Base-by-base conservation (phyloP, 2,329 filamentous ascomycete species). In the Cytospora chrysosperma region DNA sequence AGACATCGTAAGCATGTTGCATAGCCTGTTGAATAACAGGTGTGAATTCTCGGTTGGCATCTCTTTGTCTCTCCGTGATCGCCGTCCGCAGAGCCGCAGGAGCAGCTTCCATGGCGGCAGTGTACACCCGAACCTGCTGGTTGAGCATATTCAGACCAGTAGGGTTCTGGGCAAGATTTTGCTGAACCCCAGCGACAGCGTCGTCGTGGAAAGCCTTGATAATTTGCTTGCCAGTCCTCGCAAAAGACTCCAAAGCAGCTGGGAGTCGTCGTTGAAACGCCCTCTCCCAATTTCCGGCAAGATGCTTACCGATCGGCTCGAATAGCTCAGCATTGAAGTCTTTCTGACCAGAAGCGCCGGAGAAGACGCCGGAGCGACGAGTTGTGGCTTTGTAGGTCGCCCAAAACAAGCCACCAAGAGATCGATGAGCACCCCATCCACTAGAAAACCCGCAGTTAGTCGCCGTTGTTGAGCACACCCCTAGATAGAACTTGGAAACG, bases 11-110 rank as follows among this genome's bases (percentile, higher is more conserved):
- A 0, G 76, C 79, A 2, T 71, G 64, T 2, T 67, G 65, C 80
- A 88, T 85, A 34, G 71, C 72, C 1, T 67, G 51, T 4, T 73
- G 70, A 59, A 88, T 79, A 2, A 75, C 74, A 0, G 82, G 83
- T 0, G 76, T 77, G 62, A 87, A 85, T 37, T 81, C 74, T 4
- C 85, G 80, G 68, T 80, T 87, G 19, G 81, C 79, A 4, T 84
- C 79, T 30, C 81, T 78, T 68, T 86, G 83, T 4, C 74, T 65
- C 6, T 75, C 72, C 0, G 74, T 81, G 67, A 86, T 78, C 2
- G 67, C 67, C 1, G 68, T 68, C 0, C 73, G 66, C 49, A 81
- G 71, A 4, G 65, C 65, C 0, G 59, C 64, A 3, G 73, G 72
- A 0, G 81, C 62, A 8, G 76, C 72, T 0, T 71, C 69, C 40